Percentiles rank a stretch among this genome's conserved stretches.
Evolutionary conservation across 1,284 basidiomycete genomes (phyloP).

Genomic region (Microbotryomycetes sp.): DNA sequence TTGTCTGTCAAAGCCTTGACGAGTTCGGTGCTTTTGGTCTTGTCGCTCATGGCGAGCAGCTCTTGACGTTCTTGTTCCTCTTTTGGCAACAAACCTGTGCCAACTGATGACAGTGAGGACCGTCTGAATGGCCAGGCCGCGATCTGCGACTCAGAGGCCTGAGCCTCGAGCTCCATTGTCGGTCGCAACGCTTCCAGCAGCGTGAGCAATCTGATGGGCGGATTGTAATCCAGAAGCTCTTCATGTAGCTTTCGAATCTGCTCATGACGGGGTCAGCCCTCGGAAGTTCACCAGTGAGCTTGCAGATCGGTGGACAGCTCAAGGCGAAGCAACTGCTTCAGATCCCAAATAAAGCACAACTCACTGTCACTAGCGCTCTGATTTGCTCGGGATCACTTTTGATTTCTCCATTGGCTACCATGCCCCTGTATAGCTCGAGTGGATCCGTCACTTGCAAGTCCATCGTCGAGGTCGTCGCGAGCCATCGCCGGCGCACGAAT

Average conservation of each 20-base stretch:
- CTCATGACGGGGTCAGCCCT: background rate
- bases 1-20: conserved; percentile 53
- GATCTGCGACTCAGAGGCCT: conserved; percentile 2
- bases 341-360: too few relatives aligned
- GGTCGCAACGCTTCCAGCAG: conserved; percentile 31
- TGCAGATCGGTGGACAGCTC: background rate
- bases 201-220: conserved; percentile 43
- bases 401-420: conserved; percentile 52
- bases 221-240: conserved; percentile 51
- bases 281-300: background rate
- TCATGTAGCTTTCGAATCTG: conserved; percentile 51
- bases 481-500: background rate
- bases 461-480: background rate
- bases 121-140: conserved; percentile 30
- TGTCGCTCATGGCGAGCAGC: conserved; percentile 12
- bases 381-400: conserved; percentile 61
- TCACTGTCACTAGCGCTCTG: conserved; percentile 56
- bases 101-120: conserved; percentile 17
- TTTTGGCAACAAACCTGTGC: conserved; percentile 19
- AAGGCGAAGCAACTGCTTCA: background rate
- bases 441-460: conserved; percentile 44
- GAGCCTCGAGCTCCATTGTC: conserved; percentile 4
- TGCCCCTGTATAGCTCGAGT: conserved; percentile 49
- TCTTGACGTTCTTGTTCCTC: conserved; percentile 19
- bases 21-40: conserved; percentile 42